Conservation (phyloP, 495 filamentous ascomycete genomes). For the Trichodelitschia bisporula region DNA sequence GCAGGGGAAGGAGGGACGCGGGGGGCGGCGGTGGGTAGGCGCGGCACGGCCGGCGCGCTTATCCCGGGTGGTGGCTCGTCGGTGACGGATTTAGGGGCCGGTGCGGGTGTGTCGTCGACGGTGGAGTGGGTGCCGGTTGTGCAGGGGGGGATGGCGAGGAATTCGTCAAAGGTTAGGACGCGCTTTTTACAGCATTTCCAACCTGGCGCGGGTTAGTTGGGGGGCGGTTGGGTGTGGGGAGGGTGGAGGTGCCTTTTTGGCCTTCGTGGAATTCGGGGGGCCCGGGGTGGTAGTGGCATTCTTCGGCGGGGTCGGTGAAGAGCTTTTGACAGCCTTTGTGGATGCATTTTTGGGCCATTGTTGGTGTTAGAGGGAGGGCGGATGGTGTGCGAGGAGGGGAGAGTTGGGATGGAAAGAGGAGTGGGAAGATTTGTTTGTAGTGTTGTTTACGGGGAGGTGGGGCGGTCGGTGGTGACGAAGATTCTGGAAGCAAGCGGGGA, state of each 20-base stretch:
- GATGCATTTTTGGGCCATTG: conserved; percentile 76
- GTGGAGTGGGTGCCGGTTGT: conserved; percentile 84
- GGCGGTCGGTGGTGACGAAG: too few relatives aligned
- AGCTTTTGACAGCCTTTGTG: conserved; percentile 87
- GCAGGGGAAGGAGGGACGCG: conserved; percentile 30
- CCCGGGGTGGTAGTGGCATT: conserved; percentile 79
- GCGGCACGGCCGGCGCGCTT: conserved; percentile 2
- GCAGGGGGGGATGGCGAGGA: conserved; percentile 81
- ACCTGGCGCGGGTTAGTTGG: conserved; percentile 25
- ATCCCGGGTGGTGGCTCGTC: conserved; percentile 5
- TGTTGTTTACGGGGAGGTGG: too few relatives aligned
- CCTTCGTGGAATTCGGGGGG: conserved; percentile 94
- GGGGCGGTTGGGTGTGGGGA: not conserved
- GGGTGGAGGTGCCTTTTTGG: conserved; percentile 56
- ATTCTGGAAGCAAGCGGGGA: too few relatives aligned
- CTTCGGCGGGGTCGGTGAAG: conserved; percentile 62
- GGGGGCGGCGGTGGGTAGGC: conserved; percentile 17
- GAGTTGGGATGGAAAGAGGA: too few relatives aligned
- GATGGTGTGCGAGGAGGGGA: too few relatives aligned
- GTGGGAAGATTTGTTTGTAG: too few relatives aligned
- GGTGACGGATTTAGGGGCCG: conserved; percentile 7
- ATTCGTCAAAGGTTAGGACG: conserved; percentile 96
- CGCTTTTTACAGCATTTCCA: conserved; percentile 99
- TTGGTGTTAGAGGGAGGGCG: too few relatives aligned
- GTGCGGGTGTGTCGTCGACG: conserved; percentile 43